A percentile compares a stretch with the other conserved stretches of the same genome.
Conservation (phyloP, 2,329 filamentous ascomycete species). For the Fusarium coffeatum region DNA sequence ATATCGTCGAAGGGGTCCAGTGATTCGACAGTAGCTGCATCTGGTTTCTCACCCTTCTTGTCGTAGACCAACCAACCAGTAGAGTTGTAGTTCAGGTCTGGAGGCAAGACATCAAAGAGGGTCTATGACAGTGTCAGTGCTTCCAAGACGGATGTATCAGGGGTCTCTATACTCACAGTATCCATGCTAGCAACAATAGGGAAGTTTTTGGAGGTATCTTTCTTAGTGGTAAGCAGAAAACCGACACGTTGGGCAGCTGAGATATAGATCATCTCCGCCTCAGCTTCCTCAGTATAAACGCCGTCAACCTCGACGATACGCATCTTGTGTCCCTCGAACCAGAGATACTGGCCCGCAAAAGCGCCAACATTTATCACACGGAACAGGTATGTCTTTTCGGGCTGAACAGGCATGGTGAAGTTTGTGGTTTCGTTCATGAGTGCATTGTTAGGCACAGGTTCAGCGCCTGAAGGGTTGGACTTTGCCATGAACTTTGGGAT, state of each 20-base stretch:
- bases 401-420: slow-evolving; percentile 67
- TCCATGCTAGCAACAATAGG: slow-evolving; percentile 78
- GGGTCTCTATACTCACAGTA: slow-evolving; percentile 56
- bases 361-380: slow-evolving; percentile 79
- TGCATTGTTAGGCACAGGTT: slow-evolving; percentile 75
- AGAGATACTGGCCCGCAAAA: slow-evolving; percentile 74
- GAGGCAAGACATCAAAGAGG: slow-evolving; percentile 76
- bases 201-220: slow-evolving; percentile 71
- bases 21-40: slow-evolving; percentile 67
- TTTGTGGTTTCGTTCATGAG: slow-evolving; percentile 78
- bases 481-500: slow-evolving; percentile 63
- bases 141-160: neutral
- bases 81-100: slow-evolving; percentile 74
- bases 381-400: slow-evolving; percentile 78
- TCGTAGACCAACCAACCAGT: slow-evolving; percentile 74
- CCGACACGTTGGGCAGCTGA: slow-evolving; percentile 74
- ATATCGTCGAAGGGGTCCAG: slow-evolving; percentile 81
- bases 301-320: slow-evolving; percentile 79
- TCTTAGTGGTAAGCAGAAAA: slow-evolving; percentile 72
- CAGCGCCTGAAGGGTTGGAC: slow-evolving; percentile 66
- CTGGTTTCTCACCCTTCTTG: slow-evolving; percentile 56
- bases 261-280: slow-evolving; percentile 73
- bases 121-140: slow-evolving; percentile 52
- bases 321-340: slow-evolving; percentile 75
- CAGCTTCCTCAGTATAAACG: slow-evolving; percentile 71